These are phyloP conservation scores for Heterobasidion parviporum DNA, from an alignment of 1,284 basidiomycete species.

Conservation along the genomic window DNA sequence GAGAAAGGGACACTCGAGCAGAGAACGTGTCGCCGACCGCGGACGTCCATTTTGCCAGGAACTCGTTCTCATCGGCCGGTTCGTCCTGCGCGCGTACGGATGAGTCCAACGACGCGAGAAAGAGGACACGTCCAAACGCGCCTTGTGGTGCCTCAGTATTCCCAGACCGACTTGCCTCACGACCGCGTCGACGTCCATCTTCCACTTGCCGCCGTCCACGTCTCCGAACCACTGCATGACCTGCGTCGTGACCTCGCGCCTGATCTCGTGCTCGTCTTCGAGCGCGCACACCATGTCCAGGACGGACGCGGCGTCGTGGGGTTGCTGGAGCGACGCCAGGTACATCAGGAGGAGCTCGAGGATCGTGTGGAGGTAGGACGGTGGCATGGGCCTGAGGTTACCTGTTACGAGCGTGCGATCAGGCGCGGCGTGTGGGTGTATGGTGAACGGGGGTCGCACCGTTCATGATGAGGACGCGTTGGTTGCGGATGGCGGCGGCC, in stretches of 20 bases:
- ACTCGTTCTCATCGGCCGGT: constrained; percentile 43
- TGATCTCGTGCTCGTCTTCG: constrained; percentile 68
- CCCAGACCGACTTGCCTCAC: constrained; percentile 67
- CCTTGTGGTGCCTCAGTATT: constrained; percentile 57
- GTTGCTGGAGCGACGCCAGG: constrained; percentile 50
- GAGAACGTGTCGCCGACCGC: constrained; percentile 72
- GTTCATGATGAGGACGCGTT: constrained; percentile 64
- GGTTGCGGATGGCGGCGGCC: constrained; percentile 49
- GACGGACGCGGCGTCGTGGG: constrained; percentile 39
- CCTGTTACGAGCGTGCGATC: constrained; percentile 28
- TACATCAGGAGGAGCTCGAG: constrained; percentile 68
- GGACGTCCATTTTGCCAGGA: constrained; percentile 60
- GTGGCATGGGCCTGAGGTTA: constrained; percentile 61
- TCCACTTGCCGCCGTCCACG: constrained; percentile 47
- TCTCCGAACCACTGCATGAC: constrained; percentile 77
- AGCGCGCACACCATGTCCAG: constrained; percentile 49
- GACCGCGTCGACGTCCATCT: constrained; percentile 47
- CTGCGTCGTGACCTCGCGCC: constrained; percentile 50
- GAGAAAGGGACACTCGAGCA: constrained; percentile 40
- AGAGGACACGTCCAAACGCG: constrained; percentile 19
- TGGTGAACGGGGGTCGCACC: constrained; percentile 30
- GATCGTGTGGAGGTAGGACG: constrained; percentile 55
- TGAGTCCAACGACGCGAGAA: neutral
- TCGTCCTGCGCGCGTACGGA: constrained; percentile 36
- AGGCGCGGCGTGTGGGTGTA: too few species aligned